Percentiles rank a stretch among this genome's conserved stretches.
Evolutionary conservation across 2,329 filamentous ascomycete genomes (phyloP).

Genomic region (Stachybotrys chlorohalonatus): DNA sequence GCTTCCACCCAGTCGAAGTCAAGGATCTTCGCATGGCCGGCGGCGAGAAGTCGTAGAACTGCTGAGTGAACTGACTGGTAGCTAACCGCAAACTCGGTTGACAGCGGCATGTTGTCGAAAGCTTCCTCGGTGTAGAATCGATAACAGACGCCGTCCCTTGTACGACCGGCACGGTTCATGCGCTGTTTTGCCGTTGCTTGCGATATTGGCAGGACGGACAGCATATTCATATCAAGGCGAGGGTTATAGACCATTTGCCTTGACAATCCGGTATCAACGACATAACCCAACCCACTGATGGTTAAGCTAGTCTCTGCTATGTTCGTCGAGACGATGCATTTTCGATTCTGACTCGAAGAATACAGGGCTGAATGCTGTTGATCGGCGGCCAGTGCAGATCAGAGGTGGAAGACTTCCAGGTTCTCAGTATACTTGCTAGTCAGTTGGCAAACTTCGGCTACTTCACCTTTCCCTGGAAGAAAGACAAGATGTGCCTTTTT

Average conservation of each 20-base stretch:
- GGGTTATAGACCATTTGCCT: conserved; percentile 5
- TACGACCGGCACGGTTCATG: conserved; percentile 6
- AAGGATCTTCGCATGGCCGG: conserved; percentile 1
- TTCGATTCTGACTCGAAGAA: conserved; percentile 2
- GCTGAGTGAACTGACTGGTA: not conserved
- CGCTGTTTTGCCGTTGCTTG: conserved; percentile 6
- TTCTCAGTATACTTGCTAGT: not conserved
- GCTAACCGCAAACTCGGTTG: conserved; percentile 3
- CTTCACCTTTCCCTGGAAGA: conserved; percentile 4
- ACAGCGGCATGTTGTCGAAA: conserved; percentile 2
- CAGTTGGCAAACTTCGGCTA: conserved; percentile 1
- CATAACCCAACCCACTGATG: conserved; percentile 4
- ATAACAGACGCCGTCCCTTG: conserved; percentile 4
- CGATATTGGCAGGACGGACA: conserved; percentile 3
- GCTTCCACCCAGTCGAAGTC: conserved; percentile 6
- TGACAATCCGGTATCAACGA: conserved; percentile 5
- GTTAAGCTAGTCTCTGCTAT: conserved; percentile 5
- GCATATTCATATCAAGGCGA: conserved; percentile 2
- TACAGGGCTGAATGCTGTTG: conserved; percentile 1
- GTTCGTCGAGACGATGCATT: conserved; percentile 5
- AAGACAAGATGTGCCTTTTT: conserved; percentile 8
- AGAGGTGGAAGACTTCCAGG: conserved; percentile 5
- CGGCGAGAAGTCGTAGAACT: conserved; percentile 1
- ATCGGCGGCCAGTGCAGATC: conserved; percentile 1
- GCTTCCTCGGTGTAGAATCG: conserved; percentile 5